Evolutionary conservation across 2,329 filamentous ascomycete species (phyloP).

Genomic region (Diaporthe helianthi): DNA sequence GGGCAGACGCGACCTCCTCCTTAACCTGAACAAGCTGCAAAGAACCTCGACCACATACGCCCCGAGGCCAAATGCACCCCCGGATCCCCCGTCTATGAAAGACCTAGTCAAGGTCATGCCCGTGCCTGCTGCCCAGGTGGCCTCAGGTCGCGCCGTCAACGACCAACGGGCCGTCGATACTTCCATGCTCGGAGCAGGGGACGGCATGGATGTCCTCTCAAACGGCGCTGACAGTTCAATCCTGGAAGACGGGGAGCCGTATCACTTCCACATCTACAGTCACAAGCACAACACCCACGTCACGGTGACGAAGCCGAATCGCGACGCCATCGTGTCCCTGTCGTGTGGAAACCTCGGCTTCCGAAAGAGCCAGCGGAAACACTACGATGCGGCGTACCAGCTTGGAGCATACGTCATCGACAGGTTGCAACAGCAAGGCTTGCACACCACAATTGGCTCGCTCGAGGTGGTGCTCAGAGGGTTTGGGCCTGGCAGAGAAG

Average conservation of each 20-base stretch:
- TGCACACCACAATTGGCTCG: conserved; percentile 75
- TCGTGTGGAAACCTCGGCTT: conserved; percentile 93
- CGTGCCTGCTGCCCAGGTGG: conserved; percentile 23
- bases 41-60: not conserved
- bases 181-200: conserved; percentile 32
- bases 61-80: conserved; percentile 26
- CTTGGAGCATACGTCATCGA: conserved; percentile 83
- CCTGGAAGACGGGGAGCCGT: conserved; percentile 63
- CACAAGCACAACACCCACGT: conserved; percentile 96
- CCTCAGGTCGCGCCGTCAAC: conserved; percentile 32
- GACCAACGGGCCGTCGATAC: conserved; percentile 31
- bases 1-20: conserved; percentile 20
- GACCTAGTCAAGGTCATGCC: conserved; percentile 13
- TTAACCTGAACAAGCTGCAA: conserved; percentile 14
- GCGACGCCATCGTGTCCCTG: conserved; percentile 79
- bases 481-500: conserved; percentile 87
- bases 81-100: conserved; percentile 4
- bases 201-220: not conserved
- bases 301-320: conserved; percentile 83
- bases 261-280: conserved; percentile 86
- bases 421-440: conserved; percentile 81
- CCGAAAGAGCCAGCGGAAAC: conserved; percentile 77
- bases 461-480: conserved; percentile 85
- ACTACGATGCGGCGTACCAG: conserved; percentile 93
- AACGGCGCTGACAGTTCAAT: conserved; percentile 37